Conservation (phyloP, 2,329 filamentous ascomycete genomes). For the Epichloe brachyelytri region DNA sequence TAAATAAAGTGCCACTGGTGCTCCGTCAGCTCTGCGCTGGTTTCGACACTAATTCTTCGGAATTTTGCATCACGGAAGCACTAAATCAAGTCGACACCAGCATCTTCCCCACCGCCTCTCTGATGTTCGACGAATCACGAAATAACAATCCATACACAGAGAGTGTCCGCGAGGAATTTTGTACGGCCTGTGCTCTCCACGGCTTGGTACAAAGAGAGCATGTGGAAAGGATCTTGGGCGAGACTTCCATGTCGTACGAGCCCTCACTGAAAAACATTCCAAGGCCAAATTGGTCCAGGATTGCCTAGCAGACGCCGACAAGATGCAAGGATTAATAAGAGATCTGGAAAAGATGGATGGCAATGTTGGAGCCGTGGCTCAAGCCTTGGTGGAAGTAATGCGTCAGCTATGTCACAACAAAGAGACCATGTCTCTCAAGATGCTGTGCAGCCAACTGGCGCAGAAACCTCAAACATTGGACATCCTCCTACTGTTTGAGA, state of each 20-base stretch:
- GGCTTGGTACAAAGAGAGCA: conserved; percentile 66
- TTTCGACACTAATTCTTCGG: conserved; percentile 59
- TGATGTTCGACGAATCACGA: conserved; percentile 47
- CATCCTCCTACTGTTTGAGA: conserved; percentile 63
- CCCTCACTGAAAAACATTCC: conserved; percentile 61
- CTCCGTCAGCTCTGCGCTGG: conserved; percentile 33
- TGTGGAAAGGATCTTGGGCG: conserved; percentile 69
- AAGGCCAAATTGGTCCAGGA: conserved; percentile 70
- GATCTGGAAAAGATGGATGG: conserved; percentile 86
- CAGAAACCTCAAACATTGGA: conserved; percentile 61
- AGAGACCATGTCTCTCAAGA: conserved; percentile 70
- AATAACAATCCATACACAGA: conserved; percentile 44
- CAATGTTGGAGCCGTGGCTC: conserved; percentile 75
- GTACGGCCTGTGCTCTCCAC: conserved; percentile 83
- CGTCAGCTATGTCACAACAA: conserved; percentile 56
- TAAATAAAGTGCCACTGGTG: conserved; percentile 49
- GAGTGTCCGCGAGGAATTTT: conserved; percentile 57
- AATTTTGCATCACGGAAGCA: conserved; percentile 59
- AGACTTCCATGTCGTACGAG: conserved; percentile 68
- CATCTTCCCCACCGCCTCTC: conserved; percentile 49
- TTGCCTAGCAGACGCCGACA: conserved; percentile 63
- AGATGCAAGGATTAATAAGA: conserved; percentile 61
- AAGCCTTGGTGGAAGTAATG: conserved; percentile 63
- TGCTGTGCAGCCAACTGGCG: conserved; percentile 59
- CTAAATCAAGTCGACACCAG: conserved; percentile 72